Evolutionary conservation across 805 yeast species (phyloP).

Genomic region (Starmerella vaccinii): DNA sequence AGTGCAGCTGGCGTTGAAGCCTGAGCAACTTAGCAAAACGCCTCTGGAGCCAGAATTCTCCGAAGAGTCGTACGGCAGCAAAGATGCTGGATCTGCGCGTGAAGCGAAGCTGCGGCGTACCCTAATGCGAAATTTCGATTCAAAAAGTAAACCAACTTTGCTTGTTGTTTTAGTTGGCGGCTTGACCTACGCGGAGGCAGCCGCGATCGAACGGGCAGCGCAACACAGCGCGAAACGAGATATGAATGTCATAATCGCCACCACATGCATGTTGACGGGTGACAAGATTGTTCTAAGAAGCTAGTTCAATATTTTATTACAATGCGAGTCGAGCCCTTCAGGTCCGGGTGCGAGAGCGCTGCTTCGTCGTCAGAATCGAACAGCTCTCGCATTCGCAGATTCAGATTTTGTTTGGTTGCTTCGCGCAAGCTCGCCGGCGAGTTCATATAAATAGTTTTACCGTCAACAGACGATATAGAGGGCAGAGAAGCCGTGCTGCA

Average conservation of each 20-base stretch:
- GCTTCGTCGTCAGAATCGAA: slow-evolving; percentile 41
- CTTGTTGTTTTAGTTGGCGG: slow-evolving; percentile 71
- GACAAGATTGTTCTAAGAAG: slow-evolving; percentile 25
- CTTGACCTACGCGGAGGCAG: slow-evolving; percentile 70
- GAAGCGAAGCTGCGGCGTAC: slow-evolving; percentile 31
- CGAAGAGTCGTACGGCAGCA: slow-evolving; percentile 1
- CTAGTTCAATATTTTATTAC: slow-evolving; percentile 7
- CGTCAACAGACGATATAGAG: slow-evolving; percentile 30
- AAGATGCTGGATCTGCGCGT: slow-evolving; percentile 19
- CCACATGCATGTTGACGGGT: slow-evolving; percentile 42
- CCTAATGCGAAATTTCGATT: slow-evolving; percentile 25
- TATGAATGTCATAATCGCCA: slow-evolving; percentile 36
- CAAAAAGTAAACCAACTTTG: slow-evolving; percentile 28
- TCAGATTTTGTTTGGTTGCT: slow-evolving; percentile 39
- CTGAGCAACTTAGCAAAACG: slow-evolving; percentile 7
- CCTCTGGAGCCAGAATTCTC: slow-evolving; percentile 18
- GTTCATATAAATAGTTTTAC: slow-evolving; percentile 37
- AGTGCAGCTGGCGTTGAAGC: slow-evolving; percentile 37
- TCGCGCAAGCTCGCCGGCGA: slow-evolving; percentile 41
- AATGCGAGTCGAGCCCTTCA: slow-evolving; percentile 35
- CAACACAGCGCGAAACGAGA: slow-evolving; percentile 25
- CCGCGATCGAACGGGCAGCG: slow-evolving; percentile 57
- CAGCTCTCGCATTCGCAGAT: slow-evolving; percentile 31
- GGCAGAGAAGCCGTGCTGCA: not conserved
- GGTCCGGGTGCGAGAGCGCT: slow-evolving; percentile 42